phyloP scores from a whole-genome alignment of 2,329 filamentous ascomycete genomes.

The Exophiala viscosa region DNA sequence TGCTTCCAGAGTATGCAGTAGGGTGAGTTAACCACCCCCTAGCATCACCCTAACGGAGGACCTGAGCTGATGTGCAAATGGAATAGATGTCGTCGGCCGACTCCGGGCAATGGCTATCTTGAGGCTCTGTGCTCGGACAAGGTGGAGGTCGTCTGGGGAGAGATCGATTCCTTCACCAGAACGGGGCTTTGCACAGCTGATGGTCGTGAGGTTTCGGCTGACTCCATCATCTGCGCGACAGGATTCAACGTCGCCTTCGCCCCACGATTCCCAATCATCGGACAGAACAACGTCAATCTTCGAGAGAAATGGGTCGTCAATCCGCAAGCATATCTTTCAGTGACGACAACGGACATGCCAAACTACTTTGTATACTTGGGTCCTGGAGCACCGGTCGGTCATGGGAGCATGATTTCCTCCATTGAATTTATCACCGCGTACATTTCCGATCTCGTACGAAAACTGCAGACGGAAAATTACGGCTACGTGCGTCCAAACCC shows the following conservation, averaged over 20 bases:
- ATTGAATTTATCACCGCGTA: constrained; percentile 24
- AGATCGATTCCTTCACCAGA: constrained; percentile 1
- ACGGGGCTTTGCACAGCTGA: not conserved
- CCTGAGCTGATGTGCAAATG: too few relatives aligned
- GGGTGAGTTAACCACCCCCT: constrained; percentile 44
- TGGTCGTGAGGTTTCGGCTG: constrained; percentile 2
- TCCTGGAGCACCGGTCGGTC: constrained; percentile 25
- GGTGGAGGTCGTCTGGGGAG: not conserved
- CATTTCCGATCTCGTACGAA: too few relatives aligned
- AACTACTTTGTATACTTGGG: constrained; percentile 29
- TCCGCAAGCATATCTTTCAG: constrained; percentile 24
- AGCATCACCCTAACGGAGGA: constrained; percentile 42
- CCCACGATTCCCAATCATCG: constrained; percentile 6
- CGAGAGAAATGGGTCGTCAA: constrained; percentile 29
- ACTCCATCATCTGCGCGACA: constrained; percentile 24
- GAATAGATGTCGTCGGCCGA: constrained; percentile 40
- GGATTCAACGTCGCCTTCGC: constrained; percentile 21
- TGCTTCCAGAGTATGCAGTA: too few relatives aligned
- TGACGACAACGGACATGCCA: constrained; percentile 16
- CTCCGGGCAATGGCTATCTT: constrained; percentile 43
- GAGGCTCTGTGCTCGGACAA: constrained; percentile 37
- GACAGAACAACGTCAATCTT: constrained; percentile 17
- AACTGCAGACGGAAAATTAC: constrained; percentile 43
- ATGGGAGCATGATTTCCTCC: constrained; percentile 28
- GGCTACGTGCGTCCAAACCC: constrained; percentile 40